Evolutionary conservation across 1,284 basidiomycete species (phyloP), one percentile per base, ranked within the genome.

Genomic region (Cystobasidium sp.): DNA sequence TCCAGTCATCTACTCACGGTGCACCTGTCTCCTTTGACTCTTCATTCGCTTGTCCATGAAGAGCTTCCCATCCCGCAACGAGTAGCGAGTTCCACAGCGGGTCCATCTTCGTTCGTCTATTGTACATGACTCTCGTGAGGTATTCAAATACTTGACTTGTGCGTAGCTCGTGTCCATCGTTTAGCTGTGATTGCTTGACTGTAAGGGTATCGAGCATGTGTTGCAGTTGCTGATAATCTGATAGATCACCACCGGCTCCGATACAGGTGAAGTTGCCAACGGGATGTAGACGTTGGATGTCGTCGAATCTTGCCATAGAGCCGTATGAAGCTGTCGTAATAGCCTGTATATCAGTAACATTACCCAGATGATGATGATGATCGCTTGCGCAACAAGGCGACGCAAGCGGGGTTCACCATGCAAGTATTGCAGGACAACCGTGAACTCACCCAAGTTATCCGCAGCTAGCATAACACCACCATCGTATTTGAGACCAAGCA

Each of bases 381-480:
- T 52, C 22, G 56, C 49, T 58, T 65, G 47, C 43, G n/a, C 9
- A 8, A 41, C 16, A 8, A 24, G 44, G 31, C 55, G 43, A 52
- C 46, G 65, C 65, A 52, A 52, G 65, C 51, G 55, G 18, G 3
- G 55, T n/a, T 31, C 20, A 24, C 68, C 24, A 62, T 31, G 31
- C 31, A 31, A 31, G 31, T 5, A 31, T 31, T 2, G 31, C 31
- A 31, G 31, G 5, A 31, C 31, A 31, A 31, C 18, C n/a, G 20
- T 43, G 41, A 37, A 79, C 78, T 77, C 81, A 94, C 94, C 94
- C 65, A 99, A 90, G 79, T 91, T 98, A 86, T 99, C 96, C 46
- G 97, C 93, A n/a, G 97, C 94, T 85, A 99, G 89, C 93, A 99
- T 97, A 78, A 99, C 89, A 2, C 97, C 96, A 80, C 93, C 94